Percentiles rank a stretch among this genome's conserved stretches.
Conservation (phyloP, 169 alveolate species). For the Perkinsus olseni region DNA sequence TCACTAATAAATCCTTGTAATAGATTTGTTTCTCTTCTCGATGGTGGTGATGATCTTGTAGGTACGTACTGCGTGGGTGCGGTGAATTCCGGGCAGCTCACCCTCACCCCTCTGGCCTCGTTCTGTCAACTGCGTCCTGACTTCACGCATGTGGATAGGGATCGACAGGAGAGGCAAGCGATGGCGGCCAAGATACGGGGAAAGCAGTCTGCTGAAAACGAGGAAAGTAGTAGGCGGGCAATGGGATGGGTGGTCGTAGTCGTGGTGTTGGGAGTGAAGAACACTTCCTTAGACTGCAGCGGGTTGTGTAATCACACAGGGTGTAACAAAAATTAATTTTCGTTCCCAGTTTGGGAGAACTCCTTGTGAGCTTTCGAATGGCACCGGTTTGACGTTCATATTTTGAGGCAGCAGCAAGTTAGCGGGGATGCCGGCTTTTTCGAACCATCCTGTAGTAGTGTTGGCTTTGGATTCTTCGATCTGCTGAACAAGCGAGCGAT, state of each 20-base stretch:
- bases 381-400: too few relatives aligned
- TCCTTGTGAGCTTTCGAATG: not conserved
- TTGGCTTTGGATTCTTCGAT: too few relatives aligned
- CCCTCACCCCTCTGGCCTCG: not conserved
- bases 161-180: not conserved
- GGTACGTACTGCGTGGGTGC: not conserved
- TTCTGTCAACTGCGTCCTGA: not conserved
- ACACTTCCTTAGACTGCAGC: too few relatives aligned
- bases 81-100: not conserved
- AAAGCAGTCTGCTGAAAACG: not conserved
- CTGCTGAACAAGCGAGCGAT: too few relatives aligned
- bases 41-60: not conserved
- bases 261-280: too few relatives aligned
- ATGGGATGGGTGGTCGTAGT: not conserved
- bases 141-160: not conserved
- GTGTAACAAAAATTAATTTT: too few relatives aligned
- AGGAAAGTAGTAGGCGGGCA: not conserved
- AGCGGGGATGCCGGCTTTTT: too few relatives aligned
- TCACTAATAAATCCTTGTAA: not conserved
- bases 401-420: too few relatives aligned
- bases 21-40: not conserved
- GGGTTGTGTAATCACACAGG: too few relatives aligned
- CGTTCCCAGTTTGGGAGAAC: not conserved
- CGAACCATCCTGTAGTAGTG: too few relatives aligned
- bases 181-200: not conserved